Conservation (phyloP, 2,329 filamentous ascomycete genomes). For the Talaromyces islandicus region DNA sequence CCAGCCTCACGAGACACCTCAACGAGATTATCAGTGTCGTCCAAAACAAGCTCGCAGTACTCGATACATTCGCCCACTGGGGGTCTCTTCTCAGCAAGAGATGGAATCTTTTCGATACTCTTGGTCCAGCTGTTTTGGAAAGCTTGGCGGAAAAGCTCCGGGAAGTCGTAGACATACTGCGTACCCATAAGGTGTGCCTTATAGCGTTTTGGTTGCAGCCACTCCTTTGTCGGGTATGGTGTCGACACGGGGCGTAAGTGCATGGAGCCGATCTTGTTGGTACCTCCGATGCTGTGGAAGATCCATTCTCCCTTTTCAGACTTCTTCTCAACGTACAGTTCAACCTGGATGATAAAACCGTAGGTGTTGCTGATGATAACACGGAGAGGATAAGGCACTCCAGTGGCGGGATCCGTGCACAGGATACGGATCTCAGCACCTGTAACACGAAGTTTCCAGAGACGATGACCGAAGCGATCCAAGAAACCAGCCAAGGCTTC, state of each 20-base stretch:
- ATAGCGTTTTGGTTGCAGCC: slow-evolving; percentile 97
- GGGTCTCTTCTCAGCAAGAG: slow-evolving; percentile 73
- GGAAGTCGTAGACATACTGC: slow-evolving; percentile 99
- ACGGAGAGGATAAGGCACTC: slow-evolving; percentile 82
- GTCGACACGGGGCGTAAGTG: slow-evolving; percentile 86
- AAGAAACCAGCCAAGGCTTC: slow-evolving; percentile 90
- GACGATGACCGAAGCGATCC: slow-evolving; percentile 89
- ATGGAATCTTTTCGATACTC: slow-evolving; percentile 66
- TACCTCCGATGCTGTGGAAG: slow-evolving; percentile 95
- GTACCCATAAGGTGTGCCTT: slow-evolving; percentile 99
- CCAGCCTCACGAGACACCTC: slow-evolving; percentile 94
- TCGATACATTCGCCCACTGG: slow-evolving; percentile 85
- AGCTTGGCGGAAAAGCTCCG: slow-evolving; percentile 95
- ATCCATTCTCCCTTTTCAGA: slow-evolving; percentile 97
- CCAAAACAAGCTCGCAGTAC: slow-evolving; percentile 88
- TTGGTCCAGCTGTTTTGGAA: slow-evolving; percentile 91
- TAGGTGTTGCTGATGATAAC: slow-evolving; percentile 98
- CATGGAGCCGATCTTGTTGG: slow-evolving; percentile 91
- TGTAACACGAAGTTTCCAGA: slow-evolving; percentile 93
- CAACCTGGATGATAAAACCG: slow-evolving; percentile 93
- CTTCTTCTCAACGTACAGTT: slow-evolving; percentile 96
- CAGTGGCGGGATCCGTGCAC: slow-evolving; percentile 82
- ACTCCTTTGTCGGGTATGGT: slow-evolving; percentile 96
- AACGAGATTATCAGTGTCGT: slow-evolving; percentile 84
- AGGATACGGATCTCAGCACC: slow-evolving; percentile 98